phyloP scores from a whole-genome alignment of 2,329 filamentous ascomycete genomes.

The Ceratocystiopsis minuta region DNA sequence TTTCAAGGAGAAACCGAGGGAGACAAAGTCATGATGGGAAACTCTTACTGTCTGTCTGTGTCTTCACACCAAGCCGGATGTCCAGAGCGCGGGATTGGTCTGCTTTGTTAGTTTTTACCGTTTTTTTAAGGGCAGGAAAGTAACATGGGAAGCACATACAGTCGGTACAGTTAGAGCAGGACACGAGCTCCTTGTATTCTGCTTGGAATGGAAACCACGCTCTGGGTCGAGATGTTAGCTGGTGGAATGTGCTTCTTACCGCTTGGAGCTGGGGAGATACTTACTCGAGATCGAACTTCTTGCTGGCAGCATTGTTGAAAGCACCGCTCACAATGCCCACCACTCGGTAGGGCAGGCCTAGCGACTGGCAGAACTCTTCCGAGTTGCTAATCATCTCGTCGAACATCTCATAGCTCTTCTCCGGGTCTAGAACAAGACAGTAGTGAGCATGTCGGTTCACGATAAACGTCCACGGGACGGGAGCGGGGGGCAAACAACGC shows the following conservation, averaged over 20 bases:
- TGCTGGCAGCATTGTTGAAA: constrained; percentile 66
- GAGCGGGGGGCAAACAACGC: not conserved
- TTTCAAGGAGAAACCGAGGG: not conserved
- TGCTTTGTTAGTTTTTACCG: not conserved
- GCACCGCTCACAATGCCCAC: constrained; percentile 93
- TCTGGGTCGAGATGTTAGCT: not conserved
- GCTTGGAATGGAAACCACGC: constrained; percentile 88
- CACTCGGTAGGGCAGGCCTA: constrained; percentile 78
- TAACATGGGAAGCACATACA: constrained; percentile 19
- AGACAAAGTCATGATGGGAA: constrained; percentile 16
- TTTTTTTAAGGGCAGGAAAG: no score
- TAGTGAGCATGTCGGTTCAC: constrained; percentile 58
- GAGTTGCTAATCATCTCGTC: constrained; percentile 82
- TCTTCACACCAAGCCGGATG: constrained; percentile 80
- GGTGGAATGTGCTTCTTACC: no score
- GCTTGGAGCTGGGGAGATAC: not conserved
- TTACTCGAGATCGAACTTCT: constrained; percentile 80
- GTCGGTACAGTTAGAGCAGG: constrained; percentile 94
- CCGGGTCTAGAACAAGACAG: constrained; percentile 51
- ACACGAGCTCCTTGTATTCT: constrained; percentile 97
- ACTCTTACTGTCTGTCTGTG: constrained; percentile 43
- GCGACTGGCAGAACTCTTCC: constrained; percentile 86
- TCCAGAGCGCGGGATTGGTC: constrained; percentile 84
- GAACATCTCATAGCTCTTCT: constrained; percentile 84
- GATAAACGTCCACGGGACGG: no score